Base-by-base conservation (phyloP, 805 yeast species). In the Candida tallmaniae region DNA sequence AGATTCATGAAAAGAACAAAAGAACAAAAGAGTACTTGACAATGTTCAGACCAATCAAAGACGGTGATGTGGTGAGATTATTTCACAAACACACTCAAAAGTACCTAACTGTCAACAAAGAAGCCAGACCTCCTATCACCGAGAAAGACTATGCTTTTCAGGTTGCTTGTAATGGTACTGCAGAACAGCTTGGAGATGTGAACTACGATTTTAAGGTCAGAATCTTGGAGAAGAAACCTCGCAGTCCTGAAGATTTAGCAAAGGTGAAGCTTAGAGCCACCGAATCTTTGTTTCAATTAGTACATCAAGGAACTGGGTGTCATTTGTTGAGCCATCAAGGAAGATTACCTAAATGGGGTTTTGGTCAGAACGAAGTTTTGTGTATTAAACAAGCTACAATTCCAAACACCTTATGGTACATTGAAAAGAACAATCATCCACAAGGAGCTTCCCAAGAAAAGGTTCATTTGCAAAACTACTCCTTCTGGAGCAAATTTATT, bases 71-170 rank as follows among this genome's bases (percentile, higher is more conserved):
- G 10, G 61, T 90, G 14, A 69, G 82, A 39, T 54, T 93, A n/a
- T 76, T 74, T 62, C 97, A 93, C 55, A 68, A 69, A 38, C 41
- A 48, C 2, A 83, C 97, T 1, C 74, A 80, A 11, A 76, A 77
- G 42, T 75, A 83, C 29, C 59, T 93, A 34, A 79, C 79, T 44
- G 83, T 87, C 15, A 35, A 28, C 21, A 78, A 71, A 43, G 83
- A 84, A 41, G 48, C 73, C 32, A 76, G 89, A 40, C 96, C 97
- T 3, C 96, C 96, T 7, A 75, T 88, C 18, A 75, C 90, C 7
- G 95, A 86, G 52, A 93, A 86, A 50, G 97, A 93, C 37, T 89
- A 90, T 58, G 81, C 88, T 51, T 74, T 73, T 44, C 95, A 88
- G 57, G 95, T 88, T 1, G 73, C 85, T 18, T 78, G 86, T 43